Evolutionary conservation across 306 rosid genomes (phyloP), one percentile per base, ranked within the genome.

Genomic region (Rosa lucieae): DNA sequence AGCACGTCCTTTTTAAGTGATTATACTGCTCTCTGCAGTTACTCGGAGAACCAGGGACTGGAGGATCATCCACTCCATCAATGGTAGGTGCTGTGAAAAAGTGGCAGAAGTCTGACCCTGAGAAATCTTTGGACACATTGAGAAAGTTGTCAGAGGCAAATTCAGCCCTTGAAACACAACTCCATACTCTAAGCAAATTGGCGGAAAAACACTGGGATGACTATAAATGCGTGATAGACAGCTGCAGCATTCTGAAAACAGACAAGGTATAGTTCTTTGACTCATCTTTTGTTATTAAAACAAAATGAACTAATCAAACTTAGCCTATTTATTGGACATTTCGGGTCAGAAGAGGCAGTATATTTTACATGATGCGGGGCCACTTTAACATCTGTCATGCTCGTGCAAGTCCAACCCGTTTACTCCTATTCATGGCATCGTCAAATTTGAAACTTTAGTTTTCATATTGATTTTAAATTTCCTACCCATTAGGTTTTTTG

Each of bases 11-110:
- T 77, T 35, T 47, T n/a, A 13, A 69, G 69, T 86, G 63, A 86
- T 79, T 66, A 14, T 70, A 84, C 58, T 80, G 63, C 68, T 70
- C 69, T 85, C 53, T 81, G 62, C 81, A 95, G 99, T 74, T 93
- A 82, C 94, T 95, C 71, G 99, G 99, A 82, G 99, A 95, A 85
- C 98, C 99, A 55, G 99, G 99, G 78, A 85, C 81, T 58, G 99
- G 99, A 79, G 99, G 99, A 70, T 95, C 98, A 55, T 95, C 96
- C 81, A 95, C 99, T 2, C 97, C 96, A 76, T 95, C 99, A 67
- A 95, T 95, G 99, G 98, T 95, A 65, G 98, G 98, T 82, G 90
- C 97, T 63, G 98, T 95, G 18, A 95, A 91, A 81, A 93, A 89
- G 81, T 95, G 99, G 99, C 99, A 93, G 80, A 93, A 93, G 84